phyloP scores from a whole-genome alignment of 2,329 filamentous ascomycete species.

The Phialophora expanda region DNA sequence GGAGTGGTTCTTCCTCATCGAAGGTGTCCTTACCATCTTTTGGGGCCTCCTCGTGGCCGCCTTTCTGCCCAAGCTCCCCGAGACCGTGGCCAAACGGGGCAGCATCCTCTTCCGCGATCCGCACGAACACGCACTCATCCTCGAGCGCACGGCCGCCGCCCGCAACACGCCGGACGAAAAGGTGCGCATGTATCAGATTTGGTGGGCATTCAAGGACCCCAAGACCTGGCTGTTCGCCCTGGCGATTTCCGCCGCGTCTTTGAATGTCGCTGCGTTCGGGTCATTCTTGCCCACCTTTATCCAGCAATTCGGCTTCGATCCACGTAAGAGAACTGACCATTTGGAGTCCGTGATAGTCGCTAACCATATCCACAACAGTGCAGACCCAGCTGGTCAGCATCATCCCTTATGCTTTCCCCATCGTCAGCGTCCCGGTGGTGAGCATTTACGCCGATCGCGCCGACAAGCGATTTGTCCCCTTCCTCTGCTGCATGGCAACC shows the following conservation, averaged over 20 bases:
- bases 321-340: constrained; percentile 15
- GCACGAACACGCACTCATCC: constrained; percentile 7
- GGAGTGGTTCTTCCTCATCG: constrained; percentile 72
- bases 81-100: constrained; percentile 16
- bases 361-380: neutral
- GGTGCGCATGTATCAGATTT: neutral
- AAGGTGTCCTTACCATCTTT: constrained; percentile 67
- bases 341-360: neutral
- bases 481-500: constrained; percentile 11
- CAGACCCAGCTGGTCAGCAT: constrained; percentile 24
- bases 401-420: constrained; percentile 26
- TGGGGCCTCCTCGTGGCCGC: constrained; percentile 64
- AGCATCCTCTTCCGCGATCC: constrained; percentile 15
- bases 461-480: constrained; percentile 2
- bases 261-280: constrained; percentile 25
- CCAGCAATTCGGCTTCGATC: constrained; percentile 25
- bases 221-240: constrained; percentile 21
- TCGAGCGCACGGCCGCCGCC: constrained; percentile 3
- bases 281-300: constrained; percentile 30
- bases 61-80: constrained; percentile 69
- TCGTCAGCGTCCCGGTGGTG: constrained; percentile 14
- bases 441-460: constrained; percentile 15
- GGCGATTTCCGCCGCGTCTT: neutral
- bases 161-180: constrained; percentile 9
- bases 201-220: constrained; percentile 19